A percentile compares a stretch with the other conserved stretches of the same genome.
Conservation (phyloP, 1,284 basidiomycete genomes). For the Cutaneotrichosporon mucoides region DNA sequence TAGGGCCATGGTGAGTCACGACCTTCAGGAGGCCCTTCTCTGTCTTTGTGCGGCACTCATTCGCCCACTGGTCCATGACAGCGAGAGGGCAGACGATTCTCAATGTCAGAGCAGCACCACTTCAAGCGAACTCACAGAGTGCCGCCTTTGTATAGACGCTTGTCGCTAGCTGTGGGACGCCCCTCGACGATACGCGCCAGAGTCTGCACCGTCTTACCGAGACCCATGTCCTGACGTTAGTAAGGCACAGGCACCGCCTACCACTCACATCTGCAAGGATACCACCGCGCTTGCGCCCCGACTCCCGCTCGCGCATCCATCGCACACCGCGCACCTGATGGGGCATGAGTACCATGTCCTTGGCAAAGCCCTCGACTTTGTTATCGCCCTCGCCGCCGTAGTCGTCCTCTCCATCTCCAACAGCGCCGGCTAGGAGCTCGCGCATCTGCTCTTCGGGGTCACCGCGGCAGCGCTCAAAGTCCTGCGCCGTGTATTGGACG, state of each 20-base stretch:
- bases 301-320: conserved; percentile 88
- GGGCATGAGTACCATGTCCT: conserved; percentile 67
- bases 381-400: conserved; percentile 58
- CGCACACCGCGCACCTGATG: conserved; percentile 76
- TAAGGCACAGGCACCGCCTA: background rate
- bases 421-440: conserved; percentile 50
- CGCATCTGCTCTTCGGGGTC: conserved; percentile 57
- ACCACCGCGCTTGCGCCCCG: conserved; percentile 71
- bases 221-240: conserved; percentile 51
- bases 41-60: conserved; percentile 76
- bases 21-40: conserved; percentile 60
- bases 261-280: conserved; percentile 82
- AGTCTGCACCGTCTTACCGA: conserved; percentile 92
- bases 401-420: conserved; percentile 47
- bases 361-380: conserved; percentile 66
- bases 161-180: conserved; percentile 62
- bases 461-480: conserved; percentile 32
- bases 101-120: conserved; percentile 7
- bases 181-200: conserved; percentile 77
- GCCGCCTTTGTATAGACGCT: conserved; percentile 58
- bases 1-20: conserved; percentile 74
- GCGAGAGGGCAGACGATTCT: conserved; percentile 79
- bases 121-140: conserved; percentile 62
- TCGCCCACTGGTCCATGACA: conserved; percentile 86
- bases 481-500: conserved; percentile 31